Conservation (phyloP, 495 filamentous ascomycete genomes). For the Chaetomium cochliodes region DNA sequence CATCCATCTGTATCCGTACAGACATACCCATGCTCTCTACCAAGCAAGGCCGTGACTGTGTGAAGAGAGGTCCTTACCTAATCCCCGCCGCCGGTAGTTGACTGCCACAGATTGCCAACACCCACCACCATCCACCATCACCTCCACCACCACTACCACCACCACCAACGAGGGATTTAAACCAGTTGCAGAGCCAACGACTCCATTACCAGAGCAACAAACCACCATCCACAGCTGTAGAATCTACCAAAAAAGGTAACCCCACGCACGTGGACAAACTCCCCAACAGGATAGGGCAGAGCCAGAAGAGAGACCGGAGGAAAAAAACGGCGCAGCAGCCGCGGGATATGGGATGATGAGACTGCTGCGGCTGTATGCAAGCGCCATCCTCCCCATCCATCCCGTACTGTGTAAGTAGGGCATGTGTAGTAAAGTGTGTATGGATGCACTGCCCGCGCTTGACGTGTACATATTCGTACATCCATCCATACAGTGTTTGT, state of each 20-base stretch:
- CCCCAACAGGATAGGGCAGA: neutral
- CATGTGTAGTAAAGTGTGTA: too few species aligned
- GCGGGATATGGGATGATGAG: neutral
- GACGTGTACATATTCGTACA: too few species aligned
- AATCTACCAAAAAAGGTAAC: too few species aligned
- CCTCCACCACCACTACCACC: neutral
- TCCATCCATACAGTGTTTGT: too few species aligned
- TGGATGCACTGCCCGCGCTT: too few species aligned
- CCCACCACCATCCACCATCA: too few species aligned
- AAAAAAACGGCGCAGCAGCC: neutral
- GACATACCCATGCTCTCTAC: too few species aligned
- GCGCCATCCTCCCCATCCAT: too few species aligned
- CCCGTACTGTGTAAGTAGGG: too few species aligned
- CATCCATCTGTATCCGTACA: too few species aligned
- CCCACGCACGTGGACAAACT: neutral
- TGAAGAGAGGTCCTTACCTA: neutral
- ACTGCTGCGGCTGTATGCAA: neutral
- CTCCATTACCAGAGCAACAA: neutral
- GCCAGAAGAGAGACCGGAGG: neutral
- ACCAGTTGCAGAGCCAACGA: neutral
- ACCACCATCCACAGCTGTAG: neutral
- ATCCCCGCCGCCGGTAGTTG: neutral
- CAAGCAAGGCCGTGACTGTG: neutral
- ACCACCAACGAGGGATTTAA: neutral
- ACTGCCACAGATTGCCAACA: neutral